Conservation (phyloP, 1,284 basidiomycete genomes). For the Ceratorhiza oryzae-sativae region DNA sequence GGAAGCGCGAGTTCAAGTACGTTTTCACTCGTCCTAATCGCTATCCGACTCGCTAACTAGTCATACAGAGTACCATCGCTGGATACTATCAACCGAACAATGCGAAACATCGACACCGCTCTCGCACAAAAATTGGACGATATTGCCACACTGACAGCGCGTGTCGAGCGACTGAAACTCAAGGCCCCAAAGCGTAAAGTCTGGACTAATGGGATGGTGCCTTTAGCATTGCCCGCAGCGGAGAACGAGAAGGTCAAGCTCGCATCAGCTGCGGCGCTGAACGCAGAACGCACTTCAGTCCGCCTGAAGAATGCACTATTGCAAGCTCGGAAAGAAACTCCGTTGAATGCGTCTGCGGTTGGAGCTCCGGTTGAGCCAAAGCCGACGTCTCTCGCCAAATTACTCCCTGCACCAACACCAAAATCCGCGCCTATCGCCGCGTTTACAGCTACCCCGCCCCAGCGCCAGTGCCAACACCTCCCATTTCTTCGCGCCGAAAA, state of each 20-base stretch:
- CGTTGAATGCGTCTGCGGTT: slow-evolving; percentile 60
- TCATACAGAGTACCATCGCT: slow-evolving; percentile 73
- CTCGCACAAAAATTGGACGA: slow-evolving; percentile 66
- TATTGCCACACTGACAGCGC: slow-evolving; percentile 62
- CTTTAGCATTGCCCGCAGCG: slow-evolving; percentile 3
- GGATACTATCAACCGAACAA: slow-evolving; percentile 83
- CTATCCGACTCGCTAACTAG: neutral
- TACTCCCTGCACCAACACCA: neutral
- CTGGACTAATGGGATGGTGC: slow-evolving; percentile 1
- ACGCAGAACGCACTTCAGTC: slow-evolving; percentile 74
- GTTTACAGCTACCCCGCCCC: neutral
- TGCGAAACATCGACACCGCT: slow-evolving; percentile 76
- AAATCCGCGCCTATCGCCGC: neutral
- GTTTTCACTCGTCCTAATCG: slow-evolving; percentile 44
- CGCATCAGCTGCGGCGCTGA: slow-evolving; percentile 77
- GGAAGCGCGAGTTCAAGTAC: slow-evolving; percentile 68
- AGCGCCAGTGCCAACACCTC: neutral
- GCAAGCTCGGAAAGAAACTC: slow-evolving; percentile 61
- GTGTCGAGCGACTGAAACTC: slow-evolving; percentile 64
- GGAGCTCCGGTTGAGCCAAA: slow-evolving; percentile 24
- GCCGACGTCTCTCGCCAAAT: neutral
- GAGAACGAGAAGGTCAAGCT: slow-evolving; percentile 43
- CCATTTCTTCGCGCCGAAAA: neutral
- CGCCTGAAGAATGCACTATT: slow-evolving; percentile 74
- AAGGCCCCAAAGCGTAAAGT: slow-evolving; percentile 43